Conservation (phyloP, 2,329 filamentous ascomycete species). For the Aureobasidium lini region DNA sequence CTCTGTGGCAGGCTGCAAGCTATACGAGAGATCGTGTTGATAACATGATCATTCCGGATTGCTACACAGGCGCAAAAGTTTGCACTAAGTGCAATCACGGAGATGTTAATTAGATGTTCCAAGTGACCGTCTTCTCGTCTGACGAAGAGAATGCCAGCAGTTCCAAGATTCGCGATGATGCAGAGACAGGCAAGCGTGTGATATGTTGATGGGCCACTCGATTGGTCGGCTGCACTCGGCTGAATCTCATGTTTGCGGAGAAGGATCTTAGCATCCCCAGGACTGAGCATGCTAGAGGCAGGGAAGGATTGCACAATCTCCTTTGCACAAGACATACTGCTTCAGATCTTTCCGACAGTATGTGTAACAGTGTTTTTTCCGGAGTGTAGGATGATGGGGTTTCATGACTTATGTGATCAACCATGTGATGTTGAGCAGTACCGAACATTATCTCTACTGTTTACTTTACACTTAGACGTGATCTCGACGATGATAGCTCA, state of each 20-base stretch:
- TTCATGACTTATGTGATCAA: too few relatives aligned
- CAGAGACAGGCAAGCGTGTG: neutral
- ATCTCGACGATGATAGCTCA: too few relatives aligned
- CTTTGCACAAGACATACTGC: neutral
- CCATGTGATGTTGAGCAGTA: too few relatives aligned
- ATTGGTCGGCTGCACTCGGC: too few relatives aligned
- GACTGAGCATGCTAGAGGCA: neutral
- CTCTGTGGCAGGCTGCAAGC: neutral
- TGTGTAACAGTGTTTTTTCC: too few relatives aligned
- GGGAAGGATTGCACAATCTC: neutral
- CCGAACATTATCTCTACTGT: too few relatives aligned
- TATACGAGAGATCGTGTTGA: neutral
- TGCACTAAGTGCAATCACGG: too few relatives aligned
- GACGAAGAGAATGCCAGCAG: neutral
- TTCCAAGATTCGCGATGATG: neutral
- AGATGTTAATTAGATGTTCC: neutral
- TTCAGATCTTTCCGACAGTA: too few relatives aligned
- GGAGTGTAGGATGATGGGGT: too few relatives aligned
- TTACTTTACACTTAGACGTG: too few relatives aligned
- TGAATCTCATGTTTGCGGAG: neutral
- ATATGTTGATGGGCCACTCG: neutral
- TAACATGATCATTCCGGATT: neutral
- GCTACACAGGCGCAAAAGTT: neutral
- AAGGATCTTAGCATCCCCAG: neutral
- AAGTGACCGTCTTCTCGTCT: neutral